Evolutionary conservation across 2,329 filamentous ascomycete species (phyloP), one percentile per base, ranked within the genome.

Genomic region (Sarocladium oryzae): DNA sequence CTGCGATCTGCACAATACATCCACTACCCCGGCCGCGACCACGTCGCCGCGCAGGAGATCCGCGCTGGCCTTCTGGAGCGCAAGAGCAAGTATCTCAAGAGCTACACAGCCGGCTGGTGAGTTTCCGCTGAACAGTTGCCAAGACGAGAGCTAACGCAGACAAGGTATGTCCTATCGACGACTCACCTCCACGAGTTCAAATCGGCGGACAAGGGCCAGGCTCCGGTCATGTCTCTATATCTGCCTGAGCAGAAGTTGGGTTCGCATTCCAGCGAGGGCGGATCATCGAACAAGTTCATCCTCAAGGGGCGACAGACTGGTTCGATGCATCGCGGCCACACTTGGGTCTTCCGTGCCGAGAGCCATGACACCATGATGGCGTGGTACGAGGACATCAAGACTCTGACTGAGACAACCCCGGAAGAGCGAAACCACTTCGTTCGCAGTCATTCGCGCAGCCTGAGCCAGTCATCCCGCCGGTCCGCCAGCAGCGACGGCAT

Each of bases 111-210:
- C 23, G 92, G 92, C 63, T 97, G 92, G 91, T 92, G 74, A 70
- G 85, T 63, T 35, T 21, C 26, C 15, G 32, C 15, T 20, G 16
- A 21, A 18, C 13, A 7, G 26, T n/a, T 40, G 37, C 37, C 5
- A 32, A 40, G 13, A 36, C 30, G 18, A 24, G 7, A n/a, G 33
- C 50, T 53, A 51, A 45, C 6, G 18, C 30, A 18, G 28, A 8
- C 59, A 93, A n/a, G 88, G 89, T 96, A 96, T 68, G 90, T 97
- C 45, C 75, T 99, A 58, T 96, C 93, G 60, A 89, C 93, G 15
- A 97, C 93, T 52, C 93, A 99, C 69, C 79, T 99, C 20, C 93
- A 99, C 72, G 93, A 99, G 70, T 99, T 97, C 79, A 96, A 96
- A 67, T 96, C 90, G n/a, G 89, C 90, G 58, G 92, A 97, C 70